Base-by-base conservation (phyloP, 1,284 basidiomycete species). In the Golubevia pallescens region DNA sequence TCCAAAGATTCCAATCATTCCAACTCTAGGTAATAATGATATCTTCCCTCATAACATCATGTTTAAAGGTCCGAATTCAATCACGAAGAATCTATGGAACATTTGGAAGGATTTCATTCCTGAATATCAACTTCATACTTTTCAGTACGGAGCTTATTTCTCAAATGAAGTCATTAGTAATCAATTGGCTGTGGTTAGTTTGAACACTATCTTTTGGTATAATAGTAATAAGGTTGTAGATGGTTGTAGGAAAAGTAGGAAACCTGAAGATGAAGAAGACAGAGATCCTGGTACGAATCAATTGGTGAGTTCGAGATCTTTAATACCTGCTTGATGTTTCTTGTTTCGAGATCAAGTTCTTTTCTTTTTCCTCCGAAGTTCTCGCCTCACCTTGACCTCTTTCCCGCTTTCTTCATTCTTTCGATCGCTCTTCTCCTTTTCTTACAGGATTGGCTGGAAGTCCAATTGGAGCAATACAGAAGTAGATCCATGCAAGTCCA, bases 131-230 rank as follows among this genome's bases (percentile, higher is more conserved):
- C 90, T 90, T 62, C 92, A 94, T 85, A 80, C 84, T 2, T 86
- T 87, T 61, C 73, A 80, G 6, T 70, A 78, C 3, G 87, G 94
- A 7, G 93, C 91, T 32, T 96, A 96, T 87, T 97, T 89, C 80
- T 89, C 92, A 2, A 88, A 89, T 48, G 94, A 97, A 80, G 91
- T 96, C 38, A 90, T 96, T 24, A 91, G 92, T 0, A 89, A 91
- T 75, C 83, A 89, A 62, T 81, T 96, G 19, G 93, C 93, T 6
- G 93, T 92, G 57, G 91, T 97, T 81, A 92, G 91, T 73, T 87
- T 97, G 67, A 97, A 96, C 86, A 95, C 94, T 1, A 89, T 97
- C 86, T 97, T 94, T 86, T 95, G 93, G 87, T 97, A 93, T 86
- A 92, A 93, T 80, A 91, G 91, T 38, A 97, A 97, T 87, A 93